These are phyloP conservation scores for Persicaria maculosa DNA, from an alignment of 148 eudicot species.

Conservation along the genomic window DNA sequence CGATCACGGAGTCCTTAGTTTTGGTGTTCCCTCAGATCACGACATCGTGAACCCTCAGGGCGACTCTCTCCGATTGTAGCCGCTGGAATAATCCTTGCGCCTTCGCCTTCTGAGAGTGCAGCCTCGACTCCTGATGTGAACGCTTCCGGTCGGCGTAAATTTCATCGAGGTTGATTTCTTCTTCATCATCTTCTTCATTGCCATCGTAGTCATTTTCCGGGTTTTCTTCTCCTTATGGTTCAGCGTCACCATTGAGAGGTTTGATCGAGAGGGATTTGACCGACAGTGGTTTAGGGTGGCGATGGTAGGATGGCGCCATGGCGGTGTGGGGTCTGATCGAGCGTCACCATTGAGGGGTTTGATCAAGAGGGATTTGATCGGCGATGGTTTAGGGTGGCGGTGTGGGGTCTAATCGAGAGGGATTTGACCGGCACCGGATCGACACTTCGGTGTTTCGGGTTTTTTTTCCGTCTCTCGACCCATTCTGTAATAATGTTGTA, in stretches of 20 bases:
- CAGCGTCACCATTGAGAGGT: background rate
- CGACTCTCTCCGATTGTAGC: constrained; percentile 36
- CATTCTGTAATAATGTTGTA: too few relatives aligned
- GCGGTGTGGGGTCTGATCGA: background rate
- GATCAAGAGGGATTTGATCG: background rate
- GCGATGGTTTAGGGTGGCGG: too few relatives aligned
- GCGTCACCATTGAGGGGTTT: background rate
- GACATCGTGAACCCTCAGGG: constrained; percentile 70
- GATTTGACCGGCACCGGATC: too few relatives aligned
- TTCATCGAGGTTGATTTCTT: constrained; percentile 18
- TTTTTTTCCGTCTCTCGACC: too few relatives aligned
- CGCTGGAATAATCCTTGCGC: constrained; percentile 40
- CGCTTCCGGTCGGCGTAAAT: background rate
- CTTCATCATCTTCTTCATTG: constrained; percentile 27
- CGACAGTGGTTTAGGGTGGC: too few relatives aligned
- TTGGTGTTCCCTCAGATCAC: constrained; percentile 64
- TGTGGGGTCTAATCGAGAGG: background rate
- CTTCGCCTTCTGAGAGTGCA: constrained; percentile 25
- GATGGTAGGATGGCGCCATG: too few relatives aligned
- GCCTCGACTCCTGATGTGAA: constrained; percentile 18
- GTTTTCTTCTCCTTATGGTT: background rate
- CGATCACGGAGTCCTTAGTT: constrained; percentile 62
- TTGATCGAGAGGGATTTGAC: background rate
- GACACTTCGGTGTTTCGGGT: too few relatives aligned
- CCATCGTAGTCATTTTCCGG: constrained; percentile 6